Conservation (phyloP, 2,329 filamentous ascomycete species). For the Magnaporthales sp. region DNA sequence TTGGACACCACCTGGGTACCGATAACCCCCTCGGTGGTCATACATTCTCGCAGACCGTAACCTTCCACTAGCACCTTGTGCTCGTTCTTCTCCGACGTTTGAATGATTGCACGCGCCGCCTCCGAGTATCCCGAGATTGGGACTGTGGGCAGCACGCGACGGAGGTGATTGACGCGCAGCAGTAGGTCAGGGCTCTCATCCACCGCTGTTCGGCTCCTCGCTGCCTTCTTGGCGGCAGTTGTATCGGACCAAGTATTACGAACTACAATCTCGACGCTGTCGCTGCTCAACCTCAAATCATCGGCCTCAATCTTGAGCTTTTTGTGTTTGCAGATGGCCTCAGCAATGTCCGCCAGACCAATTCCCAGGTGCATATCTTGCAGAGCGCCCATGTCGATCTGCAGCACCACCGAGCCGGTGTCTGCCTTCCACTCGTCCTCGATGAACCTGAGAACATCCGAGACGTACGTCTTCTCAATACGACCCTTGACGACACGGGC, state of each 20-base stretch:
- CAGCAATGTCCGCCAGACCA: slow-evolving; percentile 60
- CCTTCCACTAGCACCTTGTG: slow-evolving; percentile 83
- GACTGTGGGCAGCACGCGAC: slow-evolving; percentile 72
- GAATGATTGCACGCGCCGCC: slow-evolving; percentile 79
- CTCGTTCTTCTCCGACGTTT: slow-evolving; percentile 62
- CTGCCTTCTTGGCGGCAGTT: slow-evolving; percentile 35
- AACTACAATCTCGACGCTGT: slow-evolving; percentile 67
- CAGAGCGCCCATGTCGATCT: slow-evolving; percentile 72
- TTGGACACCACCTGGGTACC: slow-evolving; percentile 70
- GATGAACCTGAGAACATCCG: slow-evolving; percentile 70
- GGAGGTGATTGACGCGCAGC: slow-evolving; percentile 75
- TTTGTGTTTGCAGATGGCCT: slow-evolving; percentile 70
- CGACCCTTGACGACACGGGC: slow-evolving; percentile 88
- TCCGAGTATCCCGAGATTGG: slow-evolving; percentile 85
- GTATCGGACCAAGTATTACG: slow-evolving; percentile 42
- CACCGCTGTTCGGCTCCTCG: slow-evolving; percentile 31
- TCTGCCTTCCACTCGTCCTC: slow-evolving; percentile 83
- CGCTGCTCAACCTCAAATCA: slow-evolving; percentile 21
- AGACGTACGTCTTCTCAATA: slow-evolving; percentile 89
- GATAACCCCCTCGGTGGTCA: slow-evolving; percentile 87
- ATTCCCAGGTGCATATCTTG: slow-evolving; percentile 77
- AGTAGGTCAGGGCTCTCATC: slow-evolving; percentile 56
- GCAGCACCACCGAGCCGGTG: slow-evolving; percentile 68
- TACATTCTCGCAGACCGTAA: slow-evolving; percentile 80
- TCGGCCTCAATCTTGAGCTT: slow-evolving; percentile 63